Evolutionary conservation across 73 alveolate genomes (phyloP).

Genomic region (Symbiodinium natans): DNA sequence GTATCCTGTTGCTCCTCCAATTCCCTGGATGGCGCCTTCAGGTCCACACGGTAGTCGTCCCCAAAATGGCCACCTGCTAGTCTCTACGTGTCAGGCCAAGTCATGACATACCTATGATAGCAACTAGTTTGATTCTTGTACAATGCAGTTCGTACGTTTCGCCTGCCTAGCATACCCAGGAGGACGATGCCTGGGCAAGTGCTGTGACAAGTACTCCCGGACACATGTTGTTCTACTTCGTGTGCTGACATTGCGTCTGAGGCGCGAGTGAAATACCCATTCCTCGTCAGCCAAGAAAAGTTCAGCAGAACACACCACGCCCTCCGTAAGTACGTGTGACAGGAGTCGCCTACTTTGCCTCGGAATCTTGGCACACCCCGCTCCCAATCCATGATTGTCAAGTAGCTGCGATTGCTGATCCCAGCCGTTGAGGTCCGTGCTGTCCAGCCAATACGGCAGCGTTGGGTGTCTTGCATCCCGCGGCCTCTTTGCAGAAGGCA

Average conservation of each 20-base stretch:
- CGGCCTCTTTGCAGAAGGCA: constrained; percentile 40
- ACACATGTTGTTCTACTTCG: too few species aligned
- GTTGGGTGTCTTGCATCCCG: constrained; percentile 66
- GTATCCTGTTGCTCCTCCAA: neutral
- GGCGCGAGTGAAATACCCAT: constrained; percentile 78
- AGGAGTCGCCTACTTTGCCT: too few species aligned
- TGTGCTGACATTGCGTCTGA: too few species aligned
- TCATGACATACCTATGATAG: too few species aligned
- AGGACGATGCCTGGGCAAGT: constrained; percentile 48
- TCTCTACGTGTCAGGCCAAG: too few species aligned
- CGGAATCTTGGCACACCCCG: too few species aligned
- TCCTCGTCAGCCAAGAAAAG: neutral
- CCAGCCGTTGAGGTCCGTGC: constrained; percentile 92
- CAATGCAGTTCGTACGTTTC: too few species aligned
- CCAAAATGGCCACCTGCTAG: constrained; percentile 72
- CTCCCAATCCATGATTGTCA: neutral
- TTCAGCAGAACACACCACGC: neutral
- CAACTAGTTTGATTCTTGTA: too few species aligned
- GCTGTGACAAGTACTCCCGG: neutral
- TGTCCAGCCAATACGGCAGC: constrained; percentile 79
- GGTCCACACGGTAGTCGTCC: constrained; percentile 45
- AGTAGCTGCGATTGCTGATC: constrained; percentile 78
- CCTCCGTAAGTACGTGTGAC: neutral
- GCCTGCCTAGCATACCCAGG: constrained; percentile 89
- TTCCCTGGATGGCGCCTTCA: too few species aligned